Percentiles rank a stretch among this genome's conserved stretches.
Conservation (phyloP, 2,329 filamentous ascomycete genomes). For the Penicillium aurantiogriseum region DNA sequence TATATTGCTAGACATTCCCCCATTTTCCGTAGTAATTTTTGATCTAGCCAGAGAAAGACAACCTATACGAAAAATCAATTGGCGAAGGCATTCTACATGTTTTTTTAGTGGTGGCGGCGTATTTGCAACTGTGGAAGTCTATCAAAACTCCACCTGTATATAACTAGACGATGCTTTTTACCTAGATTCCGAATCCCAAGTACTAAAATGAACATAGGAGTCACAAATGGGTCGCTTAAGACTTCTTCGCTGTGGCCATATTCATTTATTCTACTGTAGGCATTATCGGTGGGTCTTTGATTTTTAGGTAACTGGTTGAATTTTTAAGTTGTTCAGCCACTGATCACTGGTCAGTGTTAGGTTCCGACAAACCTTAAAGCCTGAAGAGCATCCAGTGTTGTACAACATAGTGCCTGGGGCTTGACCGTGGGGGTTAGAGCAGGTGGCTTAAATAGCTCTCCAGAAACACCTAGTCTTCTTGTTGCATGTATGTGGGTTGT, state of each 20-base stretch:
- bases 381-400: not conserved
- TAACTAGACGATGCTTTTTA: not conserved
- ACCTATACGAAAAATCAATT: too few species aligned
- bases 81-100: too few species aligned
- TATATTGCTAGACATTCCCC: too few species aligned
- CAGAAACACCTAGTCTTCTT: not conserved
- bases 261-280: too few species aligned
- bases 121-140: not conserved
- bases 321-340: not conserved
- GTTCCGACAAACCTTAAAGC: not conserved
- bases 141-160: not conserved
- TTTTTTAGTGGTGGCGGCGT: not conserved
- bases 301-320: not conserved
- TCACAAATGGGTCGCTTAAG: too few species aligned
- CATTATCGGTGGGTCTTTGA: not conserved
- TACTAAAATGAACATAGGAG: too few species aligned
- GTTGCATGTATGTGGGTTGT: not conserved
- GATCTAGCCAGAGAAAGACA: too few species aligned
- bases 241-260: too few species aligned
- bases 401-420: not conserved
- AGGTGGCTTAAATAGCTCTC: not conserved
- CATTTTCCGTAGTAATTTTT: too few species aligned
- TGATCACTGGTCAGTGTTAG: not conserved
- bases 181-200: too few species aligned
- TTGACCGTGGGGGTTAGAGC: too few species aligned